phyloP scores from a whole-genome alignment of 2,329 filamentous ascomycete species.

The Talaromyces sp. region DNA sequence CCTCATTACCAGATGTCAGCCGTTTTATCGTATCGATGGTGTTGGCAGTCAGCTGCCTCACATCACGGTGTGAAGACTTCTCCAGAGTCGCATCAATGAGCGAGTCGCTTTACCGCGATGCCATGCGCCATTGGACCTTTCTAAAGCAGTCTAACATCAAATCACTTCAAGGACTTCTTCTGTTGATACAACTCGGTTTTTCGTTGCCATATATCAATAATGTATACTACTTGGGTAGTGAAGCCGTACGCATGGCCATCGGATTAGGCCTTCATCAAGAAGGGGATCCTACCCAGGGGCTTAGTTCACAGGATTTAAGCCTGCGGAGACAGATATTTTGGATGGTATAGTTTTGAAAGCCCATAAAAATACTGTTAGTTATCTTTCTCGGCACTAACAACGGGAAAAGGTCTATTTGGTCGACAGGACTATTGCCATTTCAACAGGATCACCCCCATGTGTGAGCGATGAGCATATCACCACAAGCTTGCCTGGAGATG shows the following conservation, averaged over 20 bases:
- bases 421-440: conserved; percentile 5
- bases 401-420: conserved; percentile 8
- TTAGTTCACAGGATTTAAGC: background rate
- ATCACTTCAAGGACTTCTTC: conserved; percentile 6
- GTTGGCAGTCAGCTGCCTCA: conserved; percentile 8
- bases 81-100: conserved; percentile 4
- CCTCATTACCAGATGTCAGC: background rate
- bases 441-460: conserved; percentile 4
- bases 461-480: conserved; percentile 7
- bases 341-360: conserved; percentile 5
- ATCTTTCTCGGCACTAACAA: conserved; percentile 1
- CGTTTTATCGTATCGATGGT: conserved; percentile 3
- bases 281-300: background rate
- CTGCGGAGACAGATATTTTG: conserved; percentile 4
- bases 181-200: conserved; percentile 6
- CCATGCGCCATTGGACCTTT: conserved; percentile 6
- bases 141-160: background rate
- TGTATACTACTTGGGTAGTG: background rate
- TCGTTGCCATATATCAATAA: conserved; percentile 3
- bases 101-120: conserved; percentile 7
- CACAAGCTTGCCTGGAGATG: background rate
- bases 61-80: conserved; percentile 4
- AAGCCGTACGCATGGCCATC: conserved; percentile 6
- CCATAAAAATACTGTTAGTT: background rate
- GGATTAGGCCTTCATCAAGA: conserved; percentile 6